Conservation (phyloP, 208 protist genomes). For the Leishmania lainsoni region DNA sequence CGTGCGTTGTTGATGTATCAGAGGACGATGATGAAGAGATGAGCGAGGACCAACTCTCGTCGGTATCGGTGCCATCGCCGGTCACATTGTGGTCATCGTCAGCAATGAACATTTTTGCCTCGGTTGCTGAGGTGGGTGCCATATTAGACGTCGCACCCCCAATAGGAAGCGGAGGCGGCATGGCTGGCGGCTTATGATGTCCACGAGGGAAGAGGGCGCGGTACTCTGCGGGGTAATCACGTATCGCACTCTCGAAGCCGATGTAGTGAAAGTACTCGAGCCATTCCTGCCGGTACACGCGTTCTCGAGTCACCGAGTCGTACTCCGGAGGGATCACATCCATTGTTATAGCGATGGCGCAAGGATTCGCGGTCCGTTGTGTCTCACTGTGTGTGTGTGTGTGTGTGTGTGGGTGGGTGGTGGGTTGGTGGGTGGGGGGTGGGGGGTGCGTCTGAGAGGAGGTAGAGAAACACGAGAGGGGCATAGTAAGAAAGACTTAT, state of each 20-base stretch:
- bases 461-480: not conserved
- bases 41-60: constrained; percentile 20
- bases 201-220: constrained; percentile 47
- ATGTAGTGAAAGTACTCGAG: constrained; percentile 88
- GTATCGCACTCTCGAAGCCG: constrained; percentile 57
- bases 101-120: constrained; percentile 31
- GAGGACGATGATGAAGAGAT: constrained; percentile 27
- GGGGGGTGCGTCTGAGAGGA: no score
- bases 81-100: constrained; percentile 16
- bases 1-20: not conserved
- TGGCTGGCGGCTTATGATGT: constrained; percentile 11
- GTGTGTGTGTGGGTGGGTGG: no score
- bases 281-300: constrained; percentile 89
- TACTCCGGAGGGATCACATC: constrained; percentile 84
- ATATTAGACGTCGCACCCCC: not conserved
- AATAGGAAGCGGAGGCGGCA: constrained; percentile 3
- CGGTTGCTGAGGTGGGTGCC: constrained; percentile 13
- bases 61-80: constrained; percentile 11
- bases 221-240: constrained; percentile 67
- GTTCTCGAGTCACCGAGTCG: constrained; percentile 63
- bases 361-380: not conserved
- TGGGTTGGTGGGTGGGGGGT: no score
- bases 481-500: no score
- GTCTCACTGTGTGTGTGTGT: not conserved
- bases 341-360: constrained; percentile 33